These are phyloP conservation scores for Ganoderma boninense DNA, from an alignment of 1,284 basidiomycete genomes.

Conservation along the genomic window DNA sequence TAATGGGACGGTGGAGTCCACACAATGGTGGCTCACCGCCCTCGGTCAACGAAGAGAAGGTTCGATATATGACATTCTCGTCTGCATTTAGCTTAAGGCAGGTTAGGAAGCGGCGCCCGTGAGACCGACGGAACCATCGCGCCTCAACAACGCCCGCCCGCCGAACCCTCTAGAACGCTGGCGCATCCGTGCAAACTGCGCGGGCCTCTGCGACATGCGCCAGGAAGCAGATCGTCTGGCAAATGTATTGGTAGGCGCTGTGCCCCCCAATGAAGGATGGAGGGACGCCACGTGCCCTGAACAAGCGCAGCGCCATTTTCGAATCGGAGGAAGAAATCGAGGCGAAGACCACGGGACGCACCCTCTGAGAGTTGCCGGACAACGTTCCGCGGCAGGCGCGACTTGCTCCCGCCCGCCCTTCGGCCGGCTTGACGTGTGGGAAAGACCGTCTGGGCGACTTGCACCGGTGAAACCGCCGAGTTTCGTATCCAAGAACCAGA, in stretches of 20 bases:
- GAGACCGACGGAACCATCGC: neutral
- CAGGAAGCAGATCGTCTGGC: neutral
- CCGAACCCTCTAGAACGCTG: neutral
- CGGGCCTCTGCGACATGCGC: neutral
- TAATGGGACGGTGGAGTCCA: neutral
- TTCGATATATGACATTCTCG: neutral
- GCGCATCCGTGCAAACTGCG: neutral
- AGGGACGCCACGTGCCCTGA: neutral
- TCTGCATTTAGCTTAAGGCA: neutral
- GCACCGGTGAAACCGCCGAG: neutral
- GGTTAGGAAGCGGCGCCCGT: conserved; percentile 3
- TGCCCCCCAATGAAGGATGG: neutral
- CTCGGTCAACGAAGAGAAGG: neutral
- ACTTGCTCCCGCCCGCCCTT: neutral
- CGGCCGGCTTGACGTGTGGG: neutral
- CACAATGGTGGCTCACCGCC: neutral
- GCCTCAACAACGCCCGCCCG: neutral
- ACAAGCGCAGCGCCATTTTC: neutral
- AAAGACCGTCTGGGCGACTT: neutral
- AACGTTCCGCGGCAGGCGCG: neutral
- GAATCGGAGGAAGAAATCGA: neutral
- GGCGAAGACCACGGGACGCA: neutral
- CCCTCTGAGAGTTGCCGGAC: neutral
- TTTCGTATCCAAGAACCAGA: neutral
- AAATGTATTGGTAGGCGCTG: neutral